Evolutionary conservation across 306 rosid genomes (phyloP), one percentile per base, ranked within the genome.

Genomic region (Vachellia pachyceras): DNA sequence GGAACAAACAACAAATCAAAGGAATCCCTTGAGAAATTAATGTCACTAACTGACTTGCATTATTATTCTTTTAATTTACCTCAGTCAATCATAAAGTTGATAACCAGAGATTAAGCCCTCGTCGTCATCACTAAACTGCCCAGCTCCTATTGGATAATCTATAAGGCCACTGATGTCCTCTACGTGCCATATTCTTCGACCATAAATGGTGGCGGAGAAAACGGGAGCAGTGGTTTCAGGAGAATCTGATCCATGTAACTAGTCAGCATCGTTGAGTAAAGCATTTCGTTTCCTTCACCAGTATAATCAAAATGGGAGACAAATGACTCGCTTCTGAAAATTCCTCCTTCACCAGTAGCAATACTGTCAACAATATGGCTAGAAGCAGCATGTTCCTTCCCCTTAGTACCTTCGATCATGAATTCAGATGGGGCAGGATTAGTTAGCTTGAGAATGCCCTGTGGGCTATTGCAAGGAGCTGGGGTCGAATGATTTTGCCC

Each of bases 91-190:
- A 5, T 49, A 69, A 15, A 41, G 17, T 47, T 57, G 80, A 54
- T 37, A 85, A 39, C 83, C 83, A 77, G 36, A 3, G 63, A 0
- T 46, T 69, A 5, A 77, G 44, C n/a, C n/a, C 33, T 66, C 85
- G 37, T 85, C 74, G 57, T 45, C 77, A n/a, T 65, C 80, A 25
- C 1, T 66, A 42, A 81, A 73, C 80, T 45, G 6, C 13, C 20
- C 64, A 72, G 25, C 29, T 65, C 76, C 82, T 37, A 47, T 60
- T 15, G 77, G 25, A 73, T 65, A 65, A 12, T 74, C 58, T 14
- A 47, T 50, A 35, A 33, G 29, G 5, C 75, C 80, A 73, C 67
- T 22, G 44, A 42, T 3, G 55, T 20, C 61, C 41, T 64, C 54
- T 7, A 20, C 36, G 10, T 70, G 29, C 3, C 10, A 40, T 37